phyloP scores from a whole-genome alignment of 2,329 filamentous ascomycete genomes.

The Botrytis fabae region DNA sequence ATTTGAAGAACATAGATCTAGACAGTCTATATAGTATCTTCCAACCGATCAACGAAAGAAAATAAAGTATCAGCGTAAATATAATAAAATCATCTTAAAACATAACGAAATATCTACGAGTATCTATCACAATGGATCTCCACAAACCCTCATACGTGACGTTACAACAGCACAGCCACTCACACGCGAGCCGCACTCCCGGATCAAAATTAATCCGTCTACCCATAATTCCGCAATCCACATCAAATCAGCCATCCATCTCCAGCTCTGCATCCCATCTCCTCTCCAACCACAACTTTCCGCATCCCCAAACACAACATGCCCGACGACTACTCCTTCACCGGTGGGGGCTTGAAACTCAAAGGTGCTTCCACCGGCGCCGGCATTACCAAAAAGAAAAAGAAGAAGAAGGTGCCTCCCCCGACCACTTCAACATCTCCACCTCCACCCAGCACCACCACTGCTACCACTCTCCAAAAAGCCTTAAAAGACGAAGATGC shows the following conservation, averaged over 20 bases:
- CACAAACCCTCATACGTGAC: neutral
- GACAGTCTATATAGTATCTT: fast-evolving
- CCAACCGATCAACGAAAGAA: neutral
- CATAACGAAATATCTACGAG: neutral
- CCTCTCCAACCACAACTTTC: neutral
- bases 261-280: neutral
- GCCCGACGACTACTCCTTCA: slow-evolving; percentile 73
- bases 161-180: neutral
- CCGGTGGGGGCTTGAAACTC: slow-evolving; percentile 75
- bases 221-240: neutral
- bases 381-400: slow-evolving; percentile 66
- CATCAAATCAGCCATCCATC: neutral
- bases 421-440: slow-evolving; percentile 29
- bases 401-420: slow-evolving; percentile 44
- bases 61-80: neutral
- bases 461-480: slow-evolving; percentile 50
- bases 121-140: neutral
- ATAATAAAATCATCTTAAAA: neutral
- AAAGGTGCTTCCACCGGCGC: slow-evolving; percentile 70
- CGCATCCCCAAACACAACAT: slow-evolving; percentile 46
- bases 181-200: neutral
- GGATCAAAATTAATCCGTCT: neutral
- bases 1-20: neutral
- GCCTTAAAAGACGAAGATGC: slow-evolving; percentile 36
- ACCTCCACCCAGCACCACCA: slow-evolving; percentile 24